Conservation (phyloP, 148 eudicot species). For the Camellia lanceoleosa region DNA sequence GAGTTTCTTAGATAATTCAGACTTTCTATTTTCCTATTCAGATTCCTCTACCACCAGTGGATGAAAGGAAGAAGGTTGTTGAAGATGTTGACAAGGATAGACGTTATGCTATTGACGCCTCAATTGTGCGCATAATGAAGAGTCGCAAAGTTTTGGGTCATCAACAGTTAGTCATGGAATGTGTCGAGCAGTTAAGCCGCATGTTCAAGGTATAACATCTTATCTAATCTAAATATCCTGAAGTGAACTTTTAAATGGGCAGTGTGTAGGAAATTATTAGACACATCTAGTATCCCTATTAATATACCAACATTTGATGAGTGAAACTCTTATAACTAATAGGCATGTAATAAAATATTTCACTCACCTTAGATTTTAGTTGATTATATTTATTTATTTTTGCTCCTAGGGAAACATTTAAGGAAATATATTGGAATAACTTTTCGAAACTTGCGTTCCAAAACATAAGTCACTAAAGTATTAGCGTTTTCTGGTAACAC, state of each 20-base stretch:
- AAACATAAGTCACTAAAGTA: no score
- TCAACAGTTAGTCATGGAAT: constrained; percentile 34
- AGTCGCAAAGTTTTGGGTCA: constrained; percentile 28
- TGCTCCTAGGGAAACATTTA: no score
- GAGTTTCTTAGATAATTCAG: background rate
- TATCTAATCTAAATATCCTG: background rate
- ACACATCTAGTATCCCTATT: no score
- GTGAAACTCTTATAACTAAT: no score
- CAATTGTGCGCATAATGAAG: constrained; percentile 36
- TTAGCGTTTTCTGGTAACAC: no score
- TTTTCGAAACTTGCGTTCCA: no score
- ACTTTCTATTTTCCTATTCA: constrained; percentile 1
- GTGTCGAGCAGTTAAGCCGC: constrained; percentile 31
- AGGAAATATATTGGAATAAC: no score
- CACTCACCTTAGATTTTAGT: no score
- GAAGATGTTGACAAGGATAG: constrained; percentile 41
- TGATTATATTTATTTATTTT: no score
- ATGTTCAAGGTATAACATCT: constrained; percentile 29
- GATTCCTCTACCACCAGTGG: constrained; percentile 34
- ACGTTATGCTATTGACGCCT: constrained; percentile 33
- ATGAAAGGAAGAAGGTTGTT: constrained; percentile 29
- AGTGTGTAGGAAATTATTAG: background rate
- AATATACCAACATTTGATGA: background rate
- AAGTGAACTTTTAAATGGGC: background rate
- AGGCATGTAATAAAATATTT: no score